phyloP scores from a whole-genome alignment of 2,329 filamentous ascomycete genomes.

The Phaeomoniella chlamydospora region DNA sequence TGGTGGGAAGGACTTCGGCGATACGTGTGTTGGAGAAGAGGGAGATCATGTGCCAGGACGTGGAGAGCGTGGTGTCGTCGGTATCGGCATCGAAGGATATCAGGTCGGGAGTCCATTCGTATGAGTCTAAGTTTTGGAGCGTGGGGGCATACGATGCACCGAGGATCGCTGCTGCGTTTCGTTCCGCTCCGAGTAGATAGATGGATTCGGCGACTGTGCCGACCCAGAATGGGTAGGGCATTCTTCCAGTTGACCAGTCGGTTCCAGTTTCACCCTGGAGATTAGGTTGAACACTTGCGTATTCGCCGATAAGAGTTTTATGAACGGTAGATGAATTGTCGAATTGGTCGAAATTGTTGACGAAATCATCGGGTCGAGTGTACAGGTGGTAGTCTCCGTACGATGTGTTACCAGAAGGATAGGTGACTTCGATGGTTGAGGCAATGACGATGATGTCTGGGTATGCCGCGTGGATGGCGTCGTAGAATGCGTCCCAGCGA shows the following conservation, averaged over 20 bases:
- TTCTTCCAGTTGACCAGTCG: constrained; percentile 26
- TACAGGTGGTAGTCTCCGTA: constrained; percentile 38
- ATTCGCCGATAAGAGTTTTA: constrained; percentile 16
- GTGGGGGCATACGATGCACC: constrained; percentile 21
- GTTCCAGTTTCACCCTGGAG: constrained; percentile 17
- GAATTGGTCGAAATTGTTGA: constrained; percentile 36
- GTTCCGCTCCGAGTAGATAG: constrained; percentile 40
- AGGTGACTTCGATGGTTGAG: constrained; percentile 23
- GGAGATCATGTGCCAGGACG: constrained; percentile 15
- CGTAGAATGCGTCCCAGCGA: constrained; percentile 44
- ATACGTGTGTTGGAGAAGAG: constrained; percentile 29
- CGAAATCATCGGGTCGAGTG: constrained; percentile 33
- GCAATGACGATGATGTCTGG: constrained; percentile 42
- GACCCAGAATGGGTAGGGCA: constrained; percentile 36
- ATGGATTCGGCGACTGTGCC: constrained; percentile 50
- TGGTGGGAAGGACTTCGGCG: constrained; percentile 27
- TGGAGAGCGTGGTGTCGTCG: constrained; percentile 15
- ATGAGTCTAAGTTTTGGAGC: constrained; percentile 18
- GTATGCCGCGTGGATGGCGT: constrained; percentile 40
- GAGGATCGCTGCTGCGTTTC: constrained; percentile 22
- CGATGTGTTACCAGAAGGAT: constrained; percentile 19
- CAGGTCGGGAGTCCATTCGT: constrained; percentile 20
- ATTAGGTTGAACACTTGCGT: constrained; percentile 23
- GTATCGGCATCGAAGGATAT: constrained; percentile 16
- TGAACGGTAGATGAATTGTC: constrained; percentile 30